phyloP scores from a whole-genome alignment of 129 eudicot species.

The Daucus carota region DH1_v3.0 NC_030384.2:43853001-43853500 shows the following conservation, averaged over 20 bases:
- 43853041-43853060: not conserved
- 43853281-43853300: too few relatives aligned
- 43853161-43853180: not conserved
- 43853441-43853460: too few relatives aligned
- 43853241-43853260: not conserved
- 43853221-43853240: not conserved
- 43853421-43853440: too few relatives aligned
- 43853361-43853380: too few relatives aligned
- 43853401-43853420: too few relatives aligned
- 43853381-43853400: too few relatives aligned
- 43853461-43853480: too few relatives aligned
- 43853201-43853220: not conserved
- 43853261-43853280: not conserved
- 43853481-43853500: too few relatives aligned
- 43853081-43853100: constrained; percentile 4
- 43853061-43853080: not conserved
- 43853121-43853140: not conserved
- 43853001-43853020: not conserved
- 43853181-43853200: too few relatives aligned
- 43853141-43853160: not conserved
- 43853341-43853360: not conserved
- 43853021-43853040: not conserved
- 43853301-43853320: too few relatives aligned
- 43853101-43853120: not conserved
- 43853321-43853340: not conserved